Base-by-base conservation (phyloP, 495 filamentous ascomycete genomes). In the Neurospora sp. region DNA sequence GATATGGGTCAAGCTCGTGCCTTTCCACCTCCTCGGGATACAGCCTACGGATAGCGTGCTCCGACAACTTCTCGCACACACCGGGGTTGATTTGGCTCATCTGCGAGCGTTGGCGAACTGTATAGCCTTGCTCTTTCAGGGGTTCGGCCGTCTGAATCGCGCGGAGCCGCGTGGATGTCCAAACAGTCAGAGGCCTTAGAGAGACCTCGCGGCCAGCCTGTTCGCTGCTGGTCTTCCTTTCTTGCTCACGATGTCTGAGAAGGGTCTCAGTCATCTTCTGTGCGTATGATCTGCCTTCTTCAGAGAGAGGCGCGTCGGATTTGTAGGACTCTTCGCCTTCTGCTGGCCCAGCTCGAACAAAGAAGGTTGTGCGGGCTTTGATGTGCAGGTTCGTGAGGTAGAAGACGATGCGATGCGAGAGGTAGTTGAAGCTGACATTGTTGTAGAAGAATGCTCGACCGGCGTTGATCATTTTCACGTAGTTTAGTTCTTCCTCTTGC, bases 391-490 rank as follows among this genome's bases (percentile, higher is more conserved):
- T 99, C 73, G 97, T 91, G 45, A 99, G 87, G 80, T 98, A 99
- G 81, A 98, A 98, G 47, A 99, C 94, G 71, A 99, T 98, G 53
- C 96, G 88, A 78, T 98, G 92, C 20, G 93, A 95, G 40, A 99
- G 87, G 79, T 98, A 99, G 39, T 93, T 94, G 81, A 98, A 98
- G 77, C 89, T 92, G 78, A 94, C 92, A 75, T 98, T 97, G 84
- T 98, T 99, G 76, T 97, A 92, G 72, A 92, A 90, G 71, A 98
- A 88, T 68, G 90, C 85, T 80, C 96, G 90, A n/a, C 96, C 96
- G 8, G 96, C 96, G 77, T 99, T 98, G 75, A 97, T 96, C 94
- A 99, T 97, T 88, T 98, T 98, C 85, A 98, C 93, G 79, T 94
- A 99, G 78, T 98, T 97, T 71, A 98, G 85, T 73, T 97, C 94